Conservation (phyloP, 2,329 filamentous ascomycete species). For the Epichloe uncinata region DNA sequence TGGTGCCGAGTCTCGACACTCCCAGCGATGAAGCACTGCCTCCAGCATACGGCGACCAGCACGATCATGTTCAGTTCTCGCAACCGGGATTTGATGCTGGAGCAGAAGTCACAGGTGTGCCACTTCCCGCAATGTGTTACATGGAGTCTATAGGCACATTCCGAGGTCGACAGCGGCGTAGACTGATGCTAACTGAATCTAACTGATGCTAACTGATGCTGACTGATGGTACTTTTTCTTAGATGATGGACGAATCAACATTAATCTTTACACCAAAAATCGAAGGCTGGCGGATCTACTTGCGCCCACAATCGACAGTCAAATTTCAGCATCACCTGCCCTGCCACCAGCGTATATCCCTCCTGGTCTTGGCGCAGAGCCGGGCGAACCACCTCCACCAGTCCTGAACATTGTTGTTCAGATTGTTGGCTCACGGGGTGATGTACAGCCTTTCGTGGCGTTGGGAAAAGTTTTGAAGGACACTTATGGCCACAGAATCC, state of each 20-base stretch:
- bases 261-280: slow-evolving; percentile 63
- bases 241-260: slow-evolving; percentile 68
- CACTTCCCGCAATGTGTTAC: not conserved
- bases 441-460: slow-evolving; percentile 65
- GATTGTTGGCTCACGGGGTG: slow-evolving; percentile 60
- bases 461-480: slow-evolving; percentile 51
- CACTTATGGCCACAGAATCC: slow-evolving; percentile 56
- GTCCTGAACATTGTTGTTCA: slow-evolving; percentile 60
- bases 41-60: slow-evolving; percentile 45
- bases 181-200: no score
- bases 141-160: not conserved
- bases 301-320: slow-evolving; percentile 46
- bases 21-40: slow-evolving; percentile 26
- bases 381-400: slow-evolving; percentile 42
- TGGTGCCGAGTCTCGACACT: slow-evolving; percentile 27
- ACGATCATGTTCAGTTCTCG: slow-evolving; percentile 43
- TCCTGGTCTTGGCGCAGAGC: slow-evolving; percentile 53
- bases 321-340: slow-evolving; percentile 34
- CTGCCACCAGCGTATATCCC: slow-evolving; percentile 60
- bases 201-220: no score
- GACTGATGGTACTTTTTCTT: not conserved
- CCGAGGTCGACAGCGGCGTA: no score
- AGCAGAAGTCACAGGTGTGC: slow-evolving; percentile 41
- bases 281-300: slow-evolving; percentile 53
- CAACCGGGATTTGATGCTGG: slow-evolving; percentile 51